phyloP scores from a whole-genome alignment of 2,329 filamentous ascomycete species.

The Fusarium humuli region DNA sequence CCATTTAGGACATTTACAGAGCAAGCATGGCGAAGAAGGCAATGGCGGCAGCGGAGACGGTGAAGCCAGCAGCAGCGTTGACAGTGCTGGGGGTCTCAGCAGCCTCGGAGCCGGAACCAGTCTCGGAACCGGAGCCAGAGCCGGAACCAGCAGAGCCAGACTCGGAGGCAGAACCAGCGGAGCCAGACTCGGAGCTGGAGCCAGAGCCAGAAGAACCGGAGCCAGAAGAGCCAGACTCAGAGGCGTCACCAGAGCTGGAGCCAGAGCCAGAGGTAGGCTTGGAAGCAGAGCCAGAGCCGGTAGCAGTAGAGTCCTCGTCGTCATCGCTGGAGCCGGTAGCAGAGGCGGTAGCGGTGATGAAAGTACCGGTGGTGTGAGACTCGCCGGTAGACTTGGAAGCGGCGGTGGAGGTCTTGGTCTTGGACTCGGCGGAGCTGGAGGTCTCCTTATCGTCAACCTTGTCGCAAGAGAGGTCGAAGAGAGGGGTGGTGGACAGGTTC shows the following conservation, averaged over 20 bases:
- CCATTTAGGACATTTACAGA: slow-evolving; percentile 44
- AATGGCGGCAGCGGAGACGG: slow-evolving; percentile 35
- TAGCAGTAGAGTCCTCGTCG: slow-evolving; percentile 60
- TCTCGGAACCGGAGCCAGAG: slow-evolving; percentile 27
- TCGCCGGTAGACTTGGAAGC: slow-evolving; percentile 24
- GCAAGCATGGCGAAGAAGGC: slow-evolving; percentile 41
- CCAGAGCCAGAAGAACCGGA: slow-evolving; percentile 20
- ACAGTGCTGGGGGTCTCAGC: slow-evolving; percentile 34
- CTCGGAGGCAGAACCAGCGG: slow-evolving; percentile 26
- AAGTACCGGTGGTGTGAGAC: slow-evolving; percentile 54
- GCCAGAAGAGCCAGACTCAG: slow-evolving; percentile 10
- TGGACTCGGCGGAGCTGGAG: slow-evolving; percentile 38
- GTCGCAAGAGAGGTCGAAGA: slow-evolving; percentile 67
- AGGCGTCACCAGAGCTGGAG: slow-evolving; percentile 17
- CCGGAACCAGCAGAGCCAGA: slow-evolving; percentile 31
- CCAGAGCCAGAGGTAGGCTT: slow-evolving; percentile 22
- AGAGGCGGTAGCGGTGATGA: slow-evolving; percentile 50
- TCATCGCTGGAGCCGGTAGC: slow-evolving; percentile 61
- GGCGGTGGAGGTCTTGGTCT: slow-evolving; percentile 28
- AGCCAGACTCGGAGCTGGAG: slow-evolving; percentile 15
- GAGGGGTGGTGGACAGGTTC: slow-evolving; percentile 62
- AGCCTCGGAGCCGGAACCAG: slow-evolving; percentile 26
- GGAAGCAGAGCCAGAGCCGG: slow-evolving; percentile 29
- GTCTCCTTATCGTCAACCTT: slow-evolving; percentile 46
- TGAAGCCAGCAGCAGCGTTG: slow-evolving; percentile 34